Conservation (phyloP, 768 basidiomycete species). For the Lactarius vividus region DNA sequence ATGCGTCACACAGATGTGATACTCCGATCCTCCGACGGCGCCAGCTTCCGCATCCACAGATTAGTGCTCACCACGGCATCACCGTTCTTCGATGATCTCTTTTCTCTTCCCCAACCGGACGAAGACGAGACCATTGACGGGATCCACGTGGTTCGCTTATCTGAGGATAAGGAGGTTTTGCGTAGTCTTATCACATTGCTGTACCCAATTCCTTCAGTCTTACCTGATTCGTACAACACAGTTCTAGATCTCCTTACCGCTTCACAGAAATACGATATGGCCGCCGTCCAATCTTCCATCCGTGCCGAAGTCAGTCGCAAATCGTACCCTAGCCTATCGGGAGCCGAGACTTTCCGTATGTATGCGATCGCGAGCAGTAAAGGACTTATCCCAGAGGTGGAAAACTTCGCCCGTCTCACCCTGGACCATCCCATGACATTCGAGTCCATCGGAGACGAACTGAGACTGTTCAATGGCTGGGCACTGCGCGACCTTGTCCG, state of each 20-base stretch:
- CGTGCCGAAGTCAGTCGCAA: background rate
- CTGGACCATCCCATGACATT: conserved; percentile 10
- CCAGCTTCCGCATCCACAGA: conserved; percentile 34
- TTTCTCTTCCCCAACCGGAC: conserved; percentile 28
- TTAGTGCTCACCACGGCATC: conserved; percentile 34
- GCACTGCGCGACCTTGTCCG: conserved; percentile 9
- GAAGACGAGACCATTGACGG: conserved; percentile 15
- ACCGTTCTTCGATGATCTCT: conserved; percentile 35
- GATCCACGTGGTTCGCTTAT: conserved; percentile 15
- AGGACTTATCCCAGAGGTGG: conserved; percentile 4
- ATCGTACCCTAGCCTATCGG: background rate
- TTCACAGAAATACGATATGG: conserved; percentile 30
- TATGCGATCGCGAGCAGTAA: conserved; percentile 23
- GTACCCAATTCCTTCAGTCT: conserved; percentile 7
- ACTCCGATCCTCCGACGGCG: conserved; percentile 32
- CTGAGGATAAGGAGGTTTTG: conserved; percentile 16
- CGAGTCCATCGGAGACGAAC: conserved; percentile 9
- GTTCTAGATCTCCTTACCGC: conserved; percentile 21
- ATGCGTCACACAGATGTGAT: conserved; percentile 25
- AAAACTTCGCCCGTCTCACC: background rate
- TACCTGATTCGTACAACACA: conserved; percentile 4
- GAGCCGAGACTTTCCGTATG: conserved; percentile 15
- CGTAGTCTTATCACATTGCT: conserved; percentile 12
- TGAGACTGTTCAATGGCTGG: conserved; percentile 4
- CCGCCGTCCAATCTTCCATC: conserved; percentile 11